These are phyloP conservation scores for Dactylella cylindrospora DNA, from an alignment of 2,329 filamentous ascomycete genomes.

Conservation along the genomic window DNA sequence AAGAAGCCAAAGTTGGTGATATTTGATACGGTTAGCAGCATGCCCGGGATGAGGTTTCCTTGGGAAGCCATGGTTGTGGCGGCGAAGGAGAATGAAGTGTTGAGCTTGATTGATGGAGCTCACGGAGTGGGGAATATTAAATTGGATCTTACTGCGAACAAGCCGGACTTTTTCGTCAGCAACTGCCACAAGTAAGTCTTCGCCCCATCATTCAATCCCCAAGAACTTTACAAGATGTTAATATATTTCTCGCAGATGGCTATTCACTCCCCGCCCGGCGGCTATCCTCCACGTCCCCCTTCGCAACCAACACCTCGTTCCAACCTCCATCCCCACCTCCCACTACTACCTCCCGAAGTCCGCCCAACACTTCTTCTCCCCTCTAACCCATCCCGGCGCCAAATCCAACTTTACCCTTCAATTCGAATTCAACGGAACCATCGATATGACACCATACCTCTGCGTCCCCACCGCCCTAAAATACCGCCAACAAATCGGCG, in stretches of 20 bases:
- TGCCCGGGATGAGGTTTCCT: conserved; percentile 77
- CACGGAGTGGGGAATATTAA: conserved; percentile 79
- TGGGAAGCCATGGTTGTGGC: conserved; percentile 67
- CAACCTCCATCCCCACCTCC: conserved; percentile 74
- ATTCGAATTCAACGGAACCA: conserved; percentile 74
- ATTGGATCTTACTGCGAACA: conserved; percentile 65
- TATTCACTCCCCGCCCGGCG: conserved; percentile 75
- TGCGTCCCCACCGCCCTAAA: conserved; percentile 70
- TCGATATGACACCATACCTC: conserved; percentile 71
- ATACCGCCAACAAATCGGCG: conserved; percentile 70
- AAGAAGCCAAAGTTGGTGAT: conserved; percentile 68
- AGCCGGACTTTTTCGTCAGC: conserved; percentile 82
- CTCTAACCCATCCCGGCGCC: conserved; percentile 55
- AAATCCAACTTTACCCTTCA: conserved; percentile 60
- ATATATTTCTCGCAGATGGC: conserved; percentile 61
- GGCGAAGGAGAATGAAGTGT: conserved; percentile 67
- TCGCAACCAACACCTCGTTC: conserved; percentile 73
- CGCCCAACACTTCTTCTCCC: conserved; percentile 49
- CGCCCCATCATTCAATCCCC: conserved; percentile 1
- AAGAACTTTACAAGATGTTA: conserved; percentile 37
- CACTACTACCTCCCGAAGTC: conserved; percentile 68
- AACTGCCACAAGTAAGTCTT: conserved; percentile 72
- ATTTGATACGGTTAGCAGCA: conserved; percentile 77
- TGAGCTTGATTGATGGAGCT: conserved; percentile 79
- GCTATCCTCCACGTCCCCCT: conserved; percentile 77